Percentiles rank a stretch among this genome's conserved stretches.
These are phyloP conservation scores for Xylariaceae sp. DNA, from an alignment of 2,329 filamentous ascomycete genomes.

Conservation along the genomic window DNA sequence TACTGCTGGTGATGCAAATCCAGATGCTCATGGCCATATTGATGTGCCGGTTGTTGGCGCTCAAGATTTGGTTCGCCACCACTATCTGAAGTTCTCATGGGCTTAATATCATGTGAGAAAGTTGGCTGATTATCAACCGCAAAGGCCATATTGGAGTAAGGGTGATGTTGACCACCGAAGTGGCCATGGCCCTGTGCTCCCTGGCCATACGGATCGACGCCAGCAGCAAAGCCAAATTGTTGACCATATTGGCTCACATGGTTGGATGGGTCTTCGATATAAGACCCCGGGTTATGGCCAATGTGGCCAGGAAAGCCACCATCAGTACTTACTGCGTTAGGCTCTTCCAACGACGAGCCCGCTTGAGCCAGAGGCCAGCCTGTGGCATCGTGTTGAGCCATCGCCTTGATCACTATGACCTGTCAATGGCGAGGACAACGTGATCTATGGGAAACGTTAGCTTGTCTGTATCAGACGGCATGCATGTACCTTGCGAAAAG, in stretches of 20 bases:
- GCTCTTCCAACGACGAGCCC: constrained; percentile 6
- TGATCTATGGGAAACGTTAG: constrained; percentile 15
- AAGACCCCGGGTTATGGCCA: constrained; percentile 8
- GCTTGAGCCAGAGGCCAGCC: constrained; percentile 12
- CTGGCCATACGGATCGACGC: constrained; percentile 7
- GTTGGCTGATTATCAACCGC: constrained; percentile 4
- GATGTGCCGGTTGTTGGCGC: constrained; percentile 8
- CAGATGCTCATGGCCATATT: constrained; percentile 11
- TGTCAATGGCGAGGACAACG: not conserved
- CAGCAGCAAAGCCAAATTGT: constrained; percentile 6
- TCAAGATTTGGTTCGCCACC: constrained; percentile 6
- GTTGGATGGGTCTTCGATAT: constrained; percentile 5
- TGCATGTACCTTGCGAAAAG: no score
- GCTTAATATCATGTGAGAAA: constrained; percentile 5
- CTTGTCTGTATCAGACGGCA: not conserved
- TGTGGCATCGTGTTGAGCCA: constrained; percentile 17
- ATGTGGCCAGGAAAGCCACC: constrained; percentile 9
- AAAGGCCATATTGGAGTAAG: constrained; percentile 9
- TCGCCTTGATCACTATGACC: not conserved
- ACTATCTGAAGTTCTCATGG: constrained; percentile 4
- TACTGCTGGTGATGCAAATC: constrained; percentile 10
- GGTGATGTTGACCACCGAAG: no score
- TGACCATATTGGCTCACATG: constrained; percentile 8
- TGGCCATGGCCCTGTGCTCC: no score
- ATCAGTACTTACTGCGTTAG: not conserved